These are phyloP conservation scores for Aspergillus oerlinghausenensis DNA, from an alignment of 2,329 filamentous ascomycete species.

Conservation along the genomic window DNA sequence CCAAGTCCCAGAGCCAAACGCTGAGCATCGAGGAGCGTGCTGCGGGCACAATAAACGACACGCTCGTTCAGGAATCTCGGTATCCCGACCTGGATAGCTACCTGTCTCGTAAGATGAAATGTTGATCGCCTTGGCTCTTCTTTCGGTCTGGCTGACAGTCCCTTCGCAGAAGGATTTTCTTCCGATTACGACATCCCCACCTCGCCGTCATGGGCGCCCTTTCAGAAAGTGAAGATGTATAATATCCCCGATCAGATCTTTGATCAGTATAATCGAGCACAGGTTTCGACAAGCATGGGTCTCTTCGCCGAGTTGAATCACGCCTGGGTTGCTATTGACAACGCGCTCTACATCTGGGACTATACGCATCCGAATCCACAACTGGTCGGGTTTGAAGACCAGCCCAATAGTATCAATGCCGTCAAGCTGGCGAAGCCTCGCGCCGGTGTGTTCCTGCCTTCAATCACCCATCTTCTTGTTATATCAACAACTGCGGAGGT, in stretches of 20 bases:
- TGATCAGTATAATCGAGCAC: conserved; percentile 81
- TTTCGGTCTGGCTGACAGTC: conserved; percentile 25
- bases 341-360: conserved; percentile 94
- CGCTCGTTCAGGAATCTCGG: conserved; percentile 68
- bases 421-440: conserved; percentile 84
- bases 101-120: conserved; percentile 67
- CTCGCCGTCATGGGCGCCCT: conserved; percentile 73
- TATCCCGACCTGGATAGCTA: conserved; percentile 90
- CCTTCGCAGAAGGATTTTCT: conserved; percentile 69
- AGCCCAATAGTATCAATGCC: conserved; percentile 81
- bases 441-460: conserved; percentile 76
- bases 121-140: conserved; percentile 1
- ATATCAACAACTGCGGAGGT: conserved; percentile 84
- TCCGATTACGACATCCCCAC: conserved; percentile 81
- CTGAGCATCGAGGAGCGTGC: conserved; percentile 72
- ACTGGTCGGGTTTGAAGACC: conserved; percentile 86
- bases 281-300: conserved; percentile 89
- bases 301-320: conserved; percentile 92
- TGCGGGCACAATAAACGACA: conserved; percentile 75
- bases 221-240: conserved; percentile 80
- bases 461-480: conserved; percentile 83
- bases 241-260: conserved; percentile 89
- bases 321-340: conserved; percentile 94
- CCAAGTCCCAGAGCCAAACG: conserved; percentile 45
- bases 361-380: conserved; percentile 91